These are phyloP conservation scores for Dissophora ornata DNA, from an alignment of 192 early-diverging fungal species.

Conservation along the genomic window DNA sequence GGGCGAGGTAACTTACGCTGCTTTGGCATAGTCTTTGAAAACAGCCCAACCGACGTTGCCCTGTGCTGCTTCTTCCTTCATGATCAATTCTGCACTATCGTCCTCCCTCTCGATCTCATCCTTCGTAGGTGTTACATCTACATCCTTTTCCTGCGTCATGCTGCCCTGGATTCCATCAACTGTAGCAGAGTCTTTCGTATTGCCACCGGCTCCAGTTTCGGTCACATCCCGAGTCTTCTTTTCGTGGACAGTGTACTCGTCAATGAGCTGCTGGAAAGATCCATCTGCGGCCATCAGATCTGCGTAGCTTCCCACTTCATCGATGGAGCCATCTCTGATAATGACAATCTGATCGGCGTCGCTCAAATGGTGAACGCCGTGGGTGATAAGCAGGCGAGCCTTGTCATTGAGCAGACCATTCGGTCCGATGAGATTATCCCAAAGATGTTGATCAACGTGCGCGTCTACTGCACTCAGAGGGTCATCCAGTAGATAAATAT, in stretches of 20 bases:
- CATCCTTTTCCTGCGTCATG: conserved; percentile 2
- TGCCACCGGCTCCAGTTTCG: conserved; percentile 29
- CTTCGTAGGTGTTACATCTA: background rate
- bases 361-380: conserved; percentile 79
- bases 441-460: conserved; percentile 79
- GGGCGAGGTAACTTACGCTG: conserved; percentile 52
- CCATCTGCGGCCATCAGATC: conserved; percentile 71
- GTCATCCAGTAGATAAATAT: conserved; percentile 65
- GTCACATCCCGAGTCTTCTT: conserved; percentile 7
- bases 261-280: conserved; percentile 73
- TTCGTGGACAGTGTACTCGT: conserved; percentile 61
- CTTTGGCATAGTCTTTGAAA: conserved; percentile 79
- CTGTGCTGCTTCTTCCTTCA: conserved; percentile 78
- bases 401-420: conserved; percentile 83
- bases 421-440: conserved; percentile 88
- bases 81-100: conserved; percentile 84
- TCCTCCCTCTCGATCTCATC: conserved; percentile 73
- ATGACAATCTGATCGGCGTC: conserved; percentile 74
- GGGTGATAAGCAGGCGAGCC: conserved; percentile 85
- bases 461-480: conserved; percentile 71
- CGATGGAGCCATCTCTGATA: conserved; percentile 76
- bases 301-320: conserved; percentile 71
- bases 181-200: conserved; percentile 35
- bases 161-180: conserved; percentile 30
- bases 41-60: conserved; percentile 79